Base-by-base conservation (phyloP, 352 stramenopile genomes). In the Globisporangium mamillatum region DNA sequence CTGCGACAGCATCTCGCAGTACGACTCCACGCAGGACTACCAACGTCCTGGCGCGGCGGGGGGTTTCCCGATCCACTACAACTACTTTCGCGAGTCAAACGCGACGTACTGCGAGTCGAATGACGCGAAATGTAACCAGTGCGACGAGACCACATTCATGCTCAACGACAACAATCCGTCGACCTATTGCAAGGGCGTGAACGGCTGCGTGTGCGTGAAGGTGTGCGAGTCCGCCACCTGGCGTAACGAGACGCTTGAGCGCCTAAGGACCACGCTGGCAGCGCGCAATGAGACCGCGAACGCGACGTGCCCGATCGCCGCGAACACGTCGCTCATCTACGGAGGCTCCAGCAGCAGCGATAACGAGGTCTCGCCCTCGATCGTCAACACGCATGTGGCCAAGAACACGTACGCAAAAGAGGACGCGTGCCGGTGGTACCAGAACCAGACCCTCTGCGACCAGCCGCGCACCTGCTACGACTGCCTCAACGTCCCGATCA, bases 371-470 rank as follows among this genome's bases (percentile, higher is more conserved):
- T 67, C 50, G 25, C 44, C 56, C 16, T 9, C 36, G 14, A n/a
- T 58, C 29, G 9, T 27, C 22, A 53, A 18, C 16, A 38, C 54
- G 16, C 0, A 3, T 0, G n/a, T 58, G n/a, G 54, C 24, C 22
- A 90, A 82, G 69, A 78, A 78, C 61, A 58, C 72, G 44, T 79
- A 81, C 64, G 70, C 79, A 9, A 68, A 61, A 29, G 71, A 78
- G 6, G 68, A 88, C 58, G 69, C 72, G 54, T 90, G 82, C 66
- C 81, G 77, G 71, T 90, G 82, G 82, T 85, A 89, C 68, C 80
- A 88, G 70, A 90, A 86, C 64, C 79, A 83, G 62, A 87, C 79
- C 6, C 74, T 70, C 57, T 89, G 81, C 57, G 74, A 79, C 53
- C 74, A 68, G 1, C 79, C 81, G 14, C 74, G 79, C n/a, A 74